A percentile compares a stretch with the other conserved stretches of the same genome.
These are phyloP conservation scores for Aspergillus novoparasiticus DNA, from an alignment of 2,329 filamentous ascomycete genomes.

Conservation along the genomic window DNA sequence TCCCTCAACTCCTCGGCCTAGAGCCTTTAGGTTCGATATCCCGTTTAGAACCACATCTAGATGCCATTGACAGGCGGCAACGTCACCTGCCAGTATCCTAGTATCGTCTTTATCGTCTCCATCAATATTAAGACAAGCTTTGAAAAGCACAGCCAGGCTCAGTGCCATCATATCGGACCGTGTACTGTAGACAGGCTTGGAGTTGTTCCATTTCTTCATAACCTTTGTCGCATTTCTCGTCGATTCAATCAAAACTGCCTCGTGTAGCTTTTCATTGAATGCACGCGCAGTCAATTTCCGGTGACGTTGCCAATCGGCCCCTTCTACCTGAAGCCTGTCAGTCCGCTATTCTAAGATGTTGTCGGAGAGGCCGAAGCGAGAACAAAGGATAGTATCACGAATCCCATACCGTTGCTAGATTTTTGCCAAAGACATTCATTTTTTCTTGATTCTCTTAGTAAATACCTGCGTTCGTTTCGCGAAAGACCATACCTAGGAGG, in stretches of 20 bases:
- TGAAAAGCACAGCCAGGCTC: slow-evolving; percentile 5
- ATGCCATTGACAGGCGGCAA: background rate
- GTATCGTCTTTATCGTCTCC: background rate
- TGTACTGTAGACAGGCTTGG: background rate
- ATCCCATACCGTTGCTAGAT: background rate
- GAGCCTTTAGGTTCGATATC: background rate
- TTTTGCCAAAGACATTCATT: background rate
- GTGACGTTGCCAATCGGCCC: slow-evolving; percentile 7
- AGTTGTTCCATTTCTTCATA: background rate
- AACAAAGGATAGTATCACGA: background rate
- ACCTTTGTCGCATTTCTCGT: background rate
- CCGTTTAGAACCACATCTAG: background rate
- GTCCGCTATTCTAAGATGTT: background rate
- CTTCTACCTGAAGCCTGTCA: slow-evolving; percentile 3
- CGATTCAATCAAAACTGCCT: slow-evolving; percentile 2
- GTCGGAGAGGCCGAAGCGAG: background rate
- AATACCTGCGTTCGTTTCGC: no score
- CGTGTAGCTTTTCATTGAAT: slow-evolving; percentile 2
- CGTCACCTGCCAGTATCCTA: background rate
- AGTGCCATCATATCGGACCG: slow-evolving; percentile 2
- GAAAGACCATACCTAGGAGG: background rate
- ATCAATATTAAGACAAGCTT: background rate
- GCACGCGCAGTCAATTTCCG: slow-evolving; percentile 1
- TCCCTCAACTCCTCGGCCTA: background rate
- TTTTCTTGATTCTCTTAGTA: background rate